Base-by-base conservation (phyloP, 495 filamentous ascomycete species). In the Bryoglossum gracile region DNA sequence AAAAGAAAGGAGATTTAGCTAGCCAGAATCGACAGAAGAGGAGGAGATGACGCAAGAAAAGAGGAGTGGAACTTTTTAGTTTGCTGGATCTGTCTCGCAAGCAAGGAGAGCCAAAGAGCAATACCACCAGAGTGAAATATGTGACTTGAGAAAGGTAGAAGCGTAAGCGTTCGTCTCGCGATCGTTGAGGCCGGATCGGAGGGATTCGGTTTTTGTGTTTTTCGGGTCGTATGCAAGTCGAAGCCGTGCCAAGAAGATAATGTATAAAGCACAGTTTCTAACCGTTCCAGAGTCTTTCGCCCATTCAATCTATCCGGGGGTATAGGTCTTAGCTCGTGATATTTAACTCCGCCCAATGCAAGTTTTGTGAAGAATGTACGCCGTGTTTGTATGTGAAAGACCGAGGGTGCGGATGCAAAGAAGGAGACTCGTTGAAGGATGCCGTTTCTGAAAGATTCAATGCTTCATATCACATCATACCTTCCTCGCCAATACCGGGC, bases 401-500 rank as follows among this genome's bases (percentile, higher is more conserved):
- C 19, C 36, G 16, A 19, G 21, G 38, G 36, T 17, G 22, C 14
- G 19, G 16, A 38, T 46, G 35, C 46, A 18, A 22, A n/a, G 23
- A 25, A 46, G 24, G 25, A 18, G 16, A 35, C 4, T 9, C 46
- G 5, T 10, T 8, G 21, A 14, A 41, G 24, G 9, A 30, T 24
- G 28, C 26, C 18, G 30, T 23, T 33, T 19, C 16, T 24, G 22
- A 21, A 26, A 16, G 38, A 9, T 23, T 22, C 10, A 28, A 14
- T 13, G 24, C 18, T 30, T 43, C 42, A 26, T 21, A 44, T 59
- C 45, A 59, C 53, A 60, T 56, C 51, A 61, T 49, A 19, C 39
- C 47, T 55, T 57, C 54, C 44, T 61, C 58, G 36, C 56, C 59
- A 24, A 62, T 62, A 34, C 59, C 59, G 8, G 56, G 56, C 19